A percentile compares a stretch with the other conserved stretches of the same genome.
These are phyloP conservation scores for Periglandula ipomoeae DNA, from an alignment of 2,329 filamentous ascomycete species.

Conservation along the genomic window DNA sequence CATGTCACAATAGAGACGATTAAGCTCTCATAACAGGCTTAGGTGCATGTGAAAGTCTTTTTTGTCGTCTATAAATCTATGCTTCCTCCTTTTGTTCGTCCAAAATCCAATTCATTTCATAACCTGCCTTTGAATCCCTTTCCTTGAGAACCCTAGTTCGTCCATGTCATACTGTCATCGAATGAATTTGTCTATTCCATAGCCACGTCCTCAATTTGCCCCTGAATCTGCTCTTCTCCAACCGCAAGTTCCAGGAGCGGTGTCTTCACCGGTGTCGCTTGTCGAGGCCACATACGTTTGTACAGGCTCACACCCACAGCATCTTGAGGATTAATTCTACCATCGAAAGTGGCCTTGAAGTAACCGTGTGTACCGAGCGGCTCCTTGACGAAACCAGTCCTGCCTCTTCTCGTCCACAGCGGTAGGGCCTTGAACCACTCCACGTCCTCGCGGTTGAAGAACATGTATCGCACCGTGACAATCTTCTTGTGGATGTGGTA, in stretches of 20 bases:
- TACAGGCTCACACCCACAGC: conserved; percentile 84
- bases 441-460: conserved; percentile 93
- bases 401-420: conserved; percentile 83
- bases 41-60: neutral
- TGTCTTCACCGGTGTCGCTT: conserved; percentile 41
- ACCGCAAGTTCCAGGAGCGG: conserved; percentile 29
- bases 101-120: neutral
- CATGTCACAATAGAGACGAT: no score
- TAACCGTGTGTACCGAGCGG: conserved; percentile 95
- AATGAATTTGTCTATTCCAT: no score
- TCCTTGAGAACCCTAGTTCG: neutral
- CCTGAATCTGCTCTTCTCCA: conserved; percentile 7
- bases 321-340: conserved; percentile 91
- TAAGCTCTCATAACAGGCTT: no score
- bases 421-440: conserved; percentile 97
- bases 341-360: conserved; percentile 98
- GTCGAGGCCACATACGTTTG: conserved; percentile 75
- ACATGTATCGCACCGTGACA: conserved; percentile 98
- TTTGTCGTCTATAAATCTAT: neutral
- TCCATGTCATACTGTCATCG: no score
- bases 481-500: conserved; percentile 99
- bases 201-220: conserved; percentile 22
- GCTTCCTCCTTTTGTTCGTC: neutral
- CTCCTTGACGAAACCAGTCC: conserved; percentile 90
- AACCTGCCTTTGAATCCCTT: neutral